Base-by-base conservation (phyloP, 2,329 filamentous ascomycete genomes). In the Cephalotrichum gorgonifer region DNA sequence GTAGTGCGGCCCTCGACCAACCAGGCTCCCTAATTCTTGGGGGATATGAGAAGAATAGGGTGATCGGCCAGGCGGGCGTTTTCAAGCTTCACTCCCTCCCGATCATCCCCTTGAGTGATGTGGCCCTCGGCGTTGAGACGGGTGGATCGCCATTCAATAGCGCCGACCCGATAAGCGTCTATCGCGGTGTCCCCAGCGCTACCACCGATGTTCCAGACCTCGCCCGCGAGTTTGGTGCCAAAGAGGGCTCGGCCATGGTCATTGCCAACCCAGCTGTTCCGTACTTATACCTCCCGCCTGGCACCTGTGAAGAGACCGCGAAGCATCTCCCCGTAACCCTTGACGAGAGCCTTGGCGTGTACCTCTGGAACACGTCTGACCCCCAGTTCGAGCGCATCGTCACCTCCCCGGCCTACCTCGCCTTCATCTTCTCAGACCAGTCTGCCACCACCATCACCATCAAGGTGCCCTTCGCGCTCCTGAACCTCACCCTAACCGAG, bases 1-100 rank as follows among this genome's bases (percentile, higher is more conserved):
- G 68, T 5, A 65, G 67, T 1, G 64, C 56, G 3, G 54, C 52
- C 15, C 59, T 60, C 6, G 41, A 47, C 0, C 60, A 68, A 52
- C 43, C 54, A 0, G 66, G 64, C 0, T 70, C 69, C 1, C 55
- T 70, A 6, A 56, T 61, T 17, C 62, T 68, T 42, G 68, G 68
- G 3, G 67, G 66, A 1, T 71, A 70, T 51, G 68, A 72, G 51
- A 58, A 60, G 51, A 64, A 61, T 31, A 64, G 68, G n/a, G 54
- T 68, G 8, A 31, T 66, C 2, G 65, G 66, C 0, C 58, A 65
- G 11, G 51, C 63, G 15, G 51, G 66, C 2, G 42, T 38, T 4
- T 54, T 55, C 2, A 52, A 54, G 23, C 30, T 33, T 11, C 35
- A 47, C 3, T 44, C 44, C 26, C 51, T 52, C 14, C 54, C 54